These are phyloP conservation scores for Gypsophila paniculata DNA, from an alignment of 179 eudicot genomes.

Conservation along the genomic window DNA sequence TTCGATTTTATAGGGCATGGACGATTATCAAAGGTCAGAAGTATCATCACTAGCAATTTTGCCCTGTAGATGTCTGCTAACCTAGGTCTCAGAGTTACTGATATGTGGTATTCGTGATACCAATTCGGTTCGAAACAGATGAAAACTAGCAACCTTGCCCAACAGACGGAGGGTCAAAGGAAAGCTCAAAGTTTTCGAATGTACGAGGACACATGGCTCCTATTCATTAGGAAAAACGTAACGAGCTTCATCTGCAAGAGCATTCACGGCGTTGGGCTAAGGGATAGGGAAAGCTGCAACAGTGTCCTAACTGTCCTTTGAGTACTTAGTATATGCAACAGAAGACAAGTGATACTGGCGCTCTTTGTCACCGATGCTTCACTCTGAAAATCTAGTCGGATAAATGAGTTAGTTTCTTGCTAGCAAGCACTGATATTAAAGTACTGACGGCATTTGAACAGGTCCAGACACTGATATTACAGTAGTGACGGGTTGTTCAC, in stretches of 20 bases:
- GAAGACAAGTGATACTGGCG: background rate
- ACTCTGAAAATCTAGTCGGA: background rate
- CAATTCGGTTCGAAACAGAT: no score
- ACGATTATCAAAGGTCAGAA: slow-evolving; percentile 90
- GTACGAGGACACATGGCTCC: background rate
- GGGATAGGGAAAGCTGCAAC: background rate
- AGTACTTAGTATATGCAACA: background rate
- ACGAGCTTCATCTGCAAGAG: background rate
- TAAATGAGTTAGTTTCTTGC: background rate
- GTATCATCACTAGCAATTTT: slow-evolving; percentile 64
- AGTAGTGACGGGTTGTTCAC: background rate
- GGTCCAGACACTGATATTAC: background rate
- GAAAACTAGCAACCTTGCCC: no score
- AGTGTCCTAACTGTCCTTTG: no score
- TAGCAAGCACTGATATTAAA: background rate
- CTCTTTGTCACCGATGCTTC: background rate
- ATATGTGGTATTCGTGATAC: no score
- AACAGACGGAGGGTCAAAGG: no score
- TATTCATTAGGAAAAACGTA: background rate
- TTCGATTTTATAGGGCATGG: slow-evolving; percentile 61
- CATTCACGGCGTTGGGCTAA: background rate
- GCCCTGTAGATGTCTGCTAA: background rate
- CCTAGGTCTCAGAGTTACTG: no score
- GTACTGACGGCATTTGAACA: no score
- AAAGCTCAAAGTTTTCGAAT: background rate